Conservation (phyloP, 2,329 filamentous ascomycete genomes). For the Phialophora macrospora region DNA sequence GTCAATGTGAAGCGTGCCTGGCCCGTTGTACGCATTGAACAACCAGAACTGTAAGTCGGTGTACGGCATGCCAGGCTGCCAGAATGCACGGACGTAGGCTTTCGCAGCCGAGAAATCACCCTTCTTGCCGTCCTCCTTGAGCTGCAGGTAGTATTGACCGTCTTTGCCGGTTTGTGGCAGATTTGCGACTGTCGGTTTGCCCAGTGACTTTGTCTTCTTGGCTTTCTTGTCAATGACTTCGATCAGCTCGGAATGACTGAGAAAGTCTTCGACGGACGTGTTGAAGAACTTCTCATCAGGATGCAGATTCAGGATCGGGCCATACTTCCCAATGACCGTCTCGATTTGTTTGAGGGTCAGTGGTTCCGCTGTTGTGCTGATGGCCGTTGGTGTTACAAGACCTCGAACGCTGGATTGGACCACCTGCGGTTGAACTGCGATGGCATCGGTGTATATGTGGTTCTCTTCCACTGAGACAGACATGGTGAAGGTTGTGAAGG, state of each 20-base stretch:
- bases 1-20: constrained; percentile 23
- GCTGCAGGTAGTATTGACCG: constrained; percentile 23
- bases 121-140: constrained; percentile 12
- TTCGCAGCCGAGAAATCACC: constrained; percentile 21
- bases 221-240: constrained; percentile 13
- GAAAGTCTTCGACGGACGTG: constrained; percentile 26
- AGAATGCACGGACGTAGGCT: constrained; percentile 27
- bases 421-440: constrained; percentile 19
- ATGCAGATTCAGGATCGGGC: constrained; percentile 24
- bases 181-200: constrained; percentile 5
- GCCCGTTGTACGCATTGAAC: constrained; percentile 29
- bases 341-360: constrained; percentile 16
- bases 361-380: constrained; percentile 20
- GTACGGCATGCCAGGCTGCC: constrained; percentile 27
- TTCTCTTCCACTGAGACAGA: constrained; percentile 4
- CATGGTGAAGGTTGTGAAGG: neutral
- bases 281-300: constrained; percentile 22
- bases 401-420: constrained; percentile 25
- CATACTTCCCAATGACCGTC: constrained; percentile 19
- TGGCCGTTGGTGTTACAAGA: constrained; percentile 20
- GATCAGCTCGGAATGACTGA: constrained; percentile 21
- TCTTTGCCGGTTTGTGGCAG: constrained; percentile 22
- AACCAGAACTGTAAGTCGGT: constrained; percentile 31
- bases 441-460: constrained; percentile 18
- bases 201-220: constrained; percentile 17